Conservation (phyloP, 179 eudicot genomes). For the Camellia oleifera region DNA sequence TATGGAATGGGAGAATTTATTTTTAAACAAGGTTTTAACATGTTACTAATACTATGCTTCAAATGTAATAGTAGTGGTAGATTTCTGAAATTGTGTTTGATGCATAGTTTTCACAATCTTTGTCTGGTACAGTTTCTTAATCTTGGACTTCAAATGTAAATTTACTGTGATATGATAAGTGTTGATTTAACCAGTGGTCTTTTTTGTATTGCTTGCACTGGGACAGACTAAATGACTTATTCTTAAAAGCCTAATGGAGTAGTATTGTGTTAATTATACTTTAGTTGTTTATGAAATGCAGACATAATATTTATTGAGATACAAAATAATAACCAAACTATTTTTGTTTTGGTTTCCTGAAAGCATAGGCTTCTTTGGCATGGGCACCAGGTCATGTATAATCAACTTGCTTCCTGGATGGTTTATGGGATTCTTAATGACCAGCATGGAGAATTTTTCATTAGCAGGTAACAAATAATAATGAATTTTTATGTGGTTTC, state of each 20-base stretch:
- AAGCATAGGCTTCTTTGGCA: conserved; percentile 88
- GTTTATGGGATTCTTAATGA: conserved; percentile 97
- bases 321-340: background rate
- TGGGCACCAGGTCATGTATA: conserved; percentile 98
- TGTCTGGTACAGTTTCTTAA: background rate
- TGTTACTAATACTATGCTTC: background rate
- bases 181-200: background rate
- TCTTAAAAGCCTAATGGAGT: background rate
- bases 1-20: background rate
- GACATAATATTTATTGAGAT: conserved; percentile 1
- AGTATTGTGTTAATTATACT: conserved; percentile 2
- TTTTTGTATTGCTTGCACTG: background rate
- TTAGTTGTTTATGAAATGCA: conserved; percentile 2
- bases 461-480: conserved; percentile 53
- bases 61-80: background rate
- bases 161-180: too few species aligned
- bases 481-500: background rate
- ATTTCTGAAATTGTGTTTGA: background rate
- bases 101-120: background rate
- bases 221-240: background rate
- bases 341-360: conserved; percentile 7
- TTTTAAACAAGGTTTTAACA: background rate
- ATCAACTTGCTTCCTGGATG: conserved; percentile 97
- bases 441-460: conserved; percentile 85
- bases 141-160: too few species aligned